These are phyloP conservation scores for Pichia sp. DNA, from an alignment of 1,139 yeast genomes.

Conservation along the genomic window DNA sequence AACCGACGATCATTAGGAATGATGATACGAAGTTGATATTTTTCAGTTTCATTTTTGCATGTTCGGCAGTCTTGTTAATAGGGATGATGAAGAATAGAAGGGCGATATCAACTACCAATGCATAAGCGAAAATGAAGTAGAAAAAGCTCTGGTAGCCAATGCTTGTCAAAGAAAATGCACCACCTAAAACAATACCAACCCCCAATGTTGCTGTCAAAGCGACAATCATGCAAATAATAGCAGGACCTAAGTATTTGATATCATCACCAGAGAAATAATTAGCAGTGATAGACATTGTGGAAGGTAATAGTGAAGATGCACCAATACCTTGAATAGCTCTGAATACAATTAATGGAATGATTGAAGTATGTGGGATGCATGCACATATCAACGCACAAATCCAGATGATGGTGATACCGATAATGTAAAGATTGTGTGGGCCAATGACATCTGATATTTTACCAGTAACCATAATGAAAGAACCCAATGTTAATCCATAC, in stretches of 20 bases:
- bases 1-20: constrained; percentile 24
- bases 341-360: constrained; percentile 29
- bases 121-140: constrained; percentile 26
- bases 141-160: constrained; percentile 30
- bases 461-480: constrained; percentile 33
- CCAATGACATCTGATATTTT: constrained; percentile 33
- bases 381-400: constrained; percentile 29
- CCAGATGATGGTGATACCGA: constrained; percentile 19
- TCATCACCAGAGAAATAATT: constrained; percentile 24
- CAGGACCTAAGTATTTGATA: constrained; percentile 17
- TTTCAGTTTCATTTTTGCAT: constrained; percentile 13
- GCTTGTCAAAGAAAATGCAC: constrained; percentile 28
- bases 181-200: constrained; percentile 30
- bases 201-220: constrained; percentile 27
- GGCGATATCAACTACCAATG: constrained; percentile 10
- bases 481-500: constrained; percentile 31
- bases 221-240: constrained; percentile 23
- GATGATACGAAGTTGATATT: constrained; percentile 28
- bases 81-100: constrained; percentile 23
- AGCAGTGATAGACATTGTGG: constrained; percentile 28
- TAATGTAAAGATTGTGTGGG: constrained; percentile 24
- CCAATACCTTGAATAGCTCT: constrained; percentile 34
- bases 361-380: constrained; percentile 19
- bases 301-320: constrained; percentile 31
- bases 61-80: constrained; percentile 18